Percentiles rank a stretch among this genome's conserved stretches.
Evolutionary conservation across 1,139 yeast species (phyloP).

Genomic region (Wickerhamiella infanticola): DNA sequence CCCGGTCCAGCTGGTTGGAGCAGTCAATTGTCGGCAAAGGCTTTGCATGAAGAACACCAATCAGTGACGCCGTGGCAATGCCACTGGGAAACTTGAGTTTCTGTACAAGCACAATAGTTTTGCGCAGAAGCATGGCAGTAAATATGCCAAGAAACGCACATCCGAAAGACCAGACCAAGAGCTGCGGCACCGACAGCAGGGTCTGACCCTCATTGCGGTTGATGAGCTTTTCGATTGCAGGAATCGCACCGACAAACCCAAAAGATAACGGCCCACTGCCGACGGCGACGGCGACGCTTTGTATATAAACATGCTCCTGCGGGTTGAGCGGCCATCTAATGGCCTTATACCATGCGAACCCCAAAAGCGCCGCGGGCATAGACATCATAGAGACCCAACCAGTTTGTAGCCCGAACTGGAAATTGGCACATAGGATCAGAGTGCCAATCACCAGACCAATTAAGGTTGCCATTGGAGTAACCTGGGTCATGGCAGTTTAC

Average conservation of each 20-base stretch:
- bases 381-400: slow-evolving; percentile 99
- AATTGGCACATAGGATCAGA: slow-evolving; percentile 68
- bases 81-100: slow-evolving; percentile 91
- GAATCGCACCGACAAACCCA: slow-evolving; percentile 91
- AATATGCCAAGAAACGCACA: slow-evolving; percentile 89
- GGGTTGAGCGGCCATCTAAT: slow-evolving; percentile 48
- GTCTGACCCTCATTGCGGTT: slow-evolving; percentile 57
- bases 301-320: slow-evolving; percentile 84
- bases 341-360: slow-evolving; percentile 60
- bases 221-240: slow-evolving; percentile 80
- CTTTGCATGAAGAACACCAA: slow-evolving; percentile 54
- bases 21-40: slow-evolving; percentile 3
- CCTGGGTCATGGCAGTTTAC: slow-evolving; percentile 28
- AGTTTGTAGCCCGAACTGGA: slow-evolving; percentile 91
- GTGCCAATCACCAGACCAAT: slow-evolving; percentile 72
- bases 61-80: slow-evolving; percentile 86
- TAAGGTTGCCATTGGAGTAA: slow-evolving; percentile 53
- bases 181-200: slow-evolving; percentile 29
- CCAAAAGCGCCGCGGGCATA: slow-evolving; percentile 82
- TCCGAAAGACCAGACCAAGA: slow-evolving; percentile 71
- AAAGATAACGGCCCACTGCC: slow-evolving; percentile 96
- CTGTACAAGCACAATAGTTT: slow-evolving; percentile 71
- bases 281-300: slow-evolving; percentile 87
- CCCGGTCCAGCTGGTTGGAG: background rate
- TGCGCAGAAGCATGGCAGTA: slow-evolving; percentile 78